phyloP scores from a whole-genome alignment of 164 flowering plant species.

The Magnolia sinica region DNA sequence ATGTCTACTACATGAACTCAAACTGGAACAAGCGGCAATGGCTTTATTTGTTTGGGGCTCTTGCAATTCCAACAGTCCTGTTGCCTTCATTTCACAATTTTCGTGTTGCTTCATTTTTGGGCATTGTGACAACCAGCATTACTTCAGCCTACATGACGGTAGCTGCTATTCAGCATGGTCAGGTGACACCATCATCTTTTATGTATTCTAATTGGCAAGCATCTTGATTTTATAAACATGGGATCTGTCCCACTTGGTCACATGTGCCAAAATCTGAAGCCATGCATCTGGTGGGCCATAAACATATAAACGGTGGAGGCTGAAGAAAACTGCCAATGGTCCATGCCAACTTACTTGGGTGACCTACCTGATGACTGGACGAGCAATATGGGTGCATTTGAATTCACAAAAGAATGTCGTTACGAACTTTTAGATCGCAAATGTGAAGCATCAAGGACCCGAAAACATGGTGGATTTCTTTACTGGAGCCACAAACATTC shows the following conservation, averaged over 20 bases:
- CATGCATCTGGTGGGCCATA: neutral
- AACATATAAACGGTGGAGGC: too few species aligned
- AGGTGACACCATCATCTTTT: slow-evolving; percentile 2
- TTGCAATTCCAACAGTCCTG: slow-evolving; percentile 9
- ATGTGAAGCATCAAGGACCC: slow-evolving; percentile 14
- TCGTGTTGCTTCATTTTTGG: slow-evolving; percentile 10
- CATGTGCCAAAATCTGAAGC: neutral
- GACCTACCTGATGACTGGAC: neutral
- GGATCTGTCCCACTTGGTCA: neutral
- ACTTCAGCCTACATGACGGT: slow-evolving; percentile 13
- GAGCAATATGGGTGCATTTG: neutral
- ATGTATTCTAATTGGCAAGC: neutral
- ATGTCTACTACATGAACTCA: slow-evolving; percentile 15
- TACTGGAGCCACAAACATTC: slow-evolving; percentile 16
- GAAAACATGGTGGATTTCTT: slow-evolving; percentile 13
- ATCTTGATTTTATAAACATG: neutral
- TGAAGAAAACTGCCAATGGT: neutral
- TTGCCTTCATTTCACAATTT: slow-evolving; percentile 14
- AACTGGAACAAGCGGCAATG: slow-evolving; percentile 13
- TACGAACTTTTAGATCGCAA: neutral
- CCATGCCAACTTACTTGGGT: neutral
- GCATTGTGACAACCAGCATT: slow-evolving; percentile 10
- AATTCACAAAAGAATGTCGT: neutral
- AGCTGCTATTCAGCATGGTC: slow-evolving; percentile 13
- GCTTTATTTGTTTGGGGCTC: slow-evolving; percentile 11